Percentiles rank a stretch among this genome's conserved stretches.
Conservation (phyloP, 2,329 filamentous ascomycete genomes). For the Hymenoscyphus albidus region DNA sequence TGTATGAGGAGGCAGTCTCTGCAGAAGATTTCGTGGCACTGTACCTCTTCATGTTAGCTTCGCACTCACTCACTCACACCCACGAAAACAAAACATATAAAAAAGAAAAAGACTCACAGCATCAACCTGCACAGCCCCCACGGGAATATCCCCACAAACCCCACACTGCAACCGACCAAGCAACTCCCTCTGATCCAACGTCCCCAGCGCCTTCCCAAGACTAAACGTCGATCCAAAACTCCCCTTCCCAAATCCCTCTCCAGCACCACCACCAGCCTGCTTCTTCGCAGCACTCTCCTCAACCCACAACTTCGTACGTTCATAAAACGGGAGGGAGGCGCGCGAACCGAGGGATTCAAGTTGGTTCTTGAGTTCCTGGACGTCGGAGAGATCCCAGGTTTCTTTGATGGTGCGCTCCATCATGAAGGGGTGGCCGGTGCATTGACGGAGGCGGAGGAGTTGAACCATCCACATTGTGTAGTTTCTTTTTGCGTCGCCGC, state of each 20-base stretch:
- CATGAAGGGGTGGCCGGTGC: conserved; percentile 34
- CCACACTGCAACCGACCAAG: conserved; percentile 38
- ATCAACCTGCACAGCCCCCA: conserved; percentile 39
- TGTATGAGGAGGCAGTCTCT: conserved; percentile 41
- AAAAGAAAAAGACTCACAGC: conserved; percentile 17
- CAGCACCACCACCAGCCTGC: not conserved
- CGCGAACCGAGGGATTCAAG: conserved; percentile 14
- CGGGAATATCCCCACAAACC: conserved; percentile 40
- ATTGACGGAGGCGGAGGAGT: conserved; percentile 34
- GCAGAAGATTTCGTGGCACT: conserved; percentile 56
- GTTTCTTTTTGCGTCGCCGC: conserved; percentile 20
- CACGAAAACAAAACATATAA: too few species aligned
- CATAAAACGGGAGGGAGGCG: conserved; percentile 25
- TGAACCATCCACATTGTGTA: conserved; percentile 32
- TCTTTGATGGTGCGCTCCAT: conserved; percentile 33
- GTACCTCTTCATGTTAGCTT: not conserved
- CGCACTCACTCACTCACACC: too few species aligned
- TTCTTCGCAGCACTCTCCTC: conserved; percentile 1
- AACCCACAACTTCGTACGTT: conserved; percentile 31
- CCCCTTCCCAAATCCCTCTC: conserved; percentile 23
- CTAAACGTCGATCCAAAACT: conserved; percentile 33
- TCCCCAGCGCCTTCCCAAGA: conserved; percentile 35
- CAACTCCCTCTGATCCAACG: conserved; percentile 30
- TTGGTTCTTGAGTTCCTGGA: conserved; percentile 17
- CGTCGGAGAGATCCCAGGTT: conserved; percentile 30